Percentiles rank a stretch among this genome's conserved stretches.
These are phyloP conservation scores for Blakeslea trispora DNA, from an alignment of 371 early-diverging fungal species.

Conservation along the genomic window DNA sequence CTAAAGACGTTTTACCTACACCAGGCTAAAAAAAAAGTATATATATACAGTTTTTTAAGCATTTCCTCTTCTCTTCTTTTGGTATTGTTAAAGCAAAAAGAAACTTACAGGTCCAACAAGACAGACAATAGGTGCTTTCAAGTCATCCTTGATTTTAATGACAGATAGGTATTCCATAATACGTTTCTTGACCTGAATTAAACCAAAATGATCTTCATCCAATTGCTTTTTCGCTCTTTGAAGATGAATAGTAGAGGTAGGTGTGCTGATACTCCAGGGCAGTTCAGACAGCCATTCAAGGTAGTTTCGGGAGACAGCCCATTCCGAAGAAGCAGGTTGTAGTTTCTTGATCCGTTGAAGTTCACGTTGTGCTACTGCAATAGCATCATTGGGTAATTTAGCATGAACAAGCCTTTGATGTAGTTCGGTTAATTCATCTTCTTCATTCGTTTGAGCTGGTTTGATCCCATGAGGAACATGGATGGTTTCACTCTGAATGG, in stretches of 20 bases:
- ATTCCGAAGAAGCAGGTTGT: constrained; percentile 77
- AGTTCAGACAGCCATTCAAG: constrained; percentile 75
- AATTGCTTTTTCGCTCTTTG: constrained; percentile 65
- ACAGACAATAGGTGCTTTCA: constrained; percentile 81
- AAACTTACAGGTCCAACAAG: constrained; percentile 63
- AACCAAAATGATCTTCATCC: constrained; percentile 80
- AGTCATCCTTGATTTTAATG: constrained; percentile 68
- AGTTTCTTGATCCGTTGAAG: constrained; percentile 71
- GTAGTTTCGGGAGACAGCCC: constrained; percentile 75
- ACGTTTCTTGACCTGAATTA: constrained; percentile 78
- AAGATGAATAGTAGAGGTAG: constrained; percentile 68
- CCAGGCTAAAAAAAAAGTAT: constrained; percentile 45
- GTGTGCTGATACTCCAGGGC: constrained; percentile 62
- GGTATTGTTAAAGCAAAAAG: too few species aligned
- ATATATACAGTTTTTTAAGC: too few species aligned
- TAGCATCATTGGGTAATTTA: constrained; percentile 66
- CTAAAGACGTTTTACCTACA: constrained; percentile 85
- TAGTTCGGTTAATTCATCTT: constrained; percentile 66
- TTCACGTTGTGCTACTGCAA: constrained; percentile 67
- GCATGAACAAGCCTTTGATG: constrained; percentile 54
- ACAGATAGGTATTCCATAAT: constrained; percentile 84
- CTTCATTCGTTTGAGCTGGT: constrained; percentile 24
- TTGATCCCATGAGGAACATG: not conserved
- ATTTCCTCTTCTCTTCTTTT: too few species aligned
- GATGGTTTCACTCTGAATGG: constrained; percentile 46